Conservation (phyloP, 257 asterid genomes). For the Phtheirospermum japonicum region DNA sequence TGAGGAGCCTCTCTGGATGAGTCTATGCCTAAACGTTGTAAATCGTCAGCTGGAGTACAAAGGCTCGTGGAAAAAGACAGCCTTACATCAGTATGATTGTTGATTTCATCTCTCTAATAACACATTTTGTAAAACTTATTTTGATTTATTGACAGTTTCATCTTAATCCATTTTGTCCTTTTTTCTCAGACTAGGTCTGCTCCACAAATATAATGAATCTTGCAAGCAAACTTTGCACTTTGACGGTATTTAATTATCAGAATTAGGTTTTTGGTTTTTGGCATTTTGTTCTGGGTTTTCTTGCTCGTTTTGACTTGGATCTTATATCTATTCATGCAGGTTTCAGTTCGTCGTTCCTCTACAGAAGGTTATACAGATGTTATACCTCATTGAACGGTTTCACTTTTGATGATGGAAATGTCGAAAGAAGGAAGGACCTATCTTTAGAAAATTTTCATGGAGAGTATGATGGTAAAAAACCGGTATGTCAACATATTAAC, state of each 20-base stretch:
- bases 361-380: conserved; percentile 85
- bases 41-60: conserved; percentile 78
- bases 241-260: conserved; percentile 53
- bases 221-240: conserved; percentile 47
- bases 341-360: conserved; percentile 75
- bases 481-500: conserved; percentile 50
- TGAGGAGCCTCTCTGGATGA: conserved; percentile 98
- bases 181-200: conserved; percentile 56
- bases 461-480: conserved; percentile 71
- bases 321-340: conserved; percentile 53
- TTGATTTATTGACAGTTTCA: conserved; percentile 27
- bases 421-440: conserved; percentile 61
- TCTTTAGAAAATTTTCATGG: conserved; percentile 60
- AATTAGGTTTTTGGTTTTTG: conserved; percentile 5
- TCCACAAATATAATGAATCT: conserved; percentile 36
- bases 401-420: conserved; percentile 78
- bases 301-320: conserved; percentile 30
- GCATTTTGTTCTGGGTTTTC: conserved; percentile 16
- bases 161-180: conserved; percentile 24
- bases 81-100: conserved; percentile 78
- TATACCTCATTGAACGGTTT: conserved; percentile 78
- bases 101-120: conserved; percentile 9
- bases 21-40: conserved; percentile 59
- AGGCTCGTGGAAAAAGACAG: conserved; percentile 96
- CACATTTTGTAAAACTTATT: conserved; percentile 4